Base-by-base conservation (phyloP, 345 rosid species). In the Syzygium jambos region DNA sequence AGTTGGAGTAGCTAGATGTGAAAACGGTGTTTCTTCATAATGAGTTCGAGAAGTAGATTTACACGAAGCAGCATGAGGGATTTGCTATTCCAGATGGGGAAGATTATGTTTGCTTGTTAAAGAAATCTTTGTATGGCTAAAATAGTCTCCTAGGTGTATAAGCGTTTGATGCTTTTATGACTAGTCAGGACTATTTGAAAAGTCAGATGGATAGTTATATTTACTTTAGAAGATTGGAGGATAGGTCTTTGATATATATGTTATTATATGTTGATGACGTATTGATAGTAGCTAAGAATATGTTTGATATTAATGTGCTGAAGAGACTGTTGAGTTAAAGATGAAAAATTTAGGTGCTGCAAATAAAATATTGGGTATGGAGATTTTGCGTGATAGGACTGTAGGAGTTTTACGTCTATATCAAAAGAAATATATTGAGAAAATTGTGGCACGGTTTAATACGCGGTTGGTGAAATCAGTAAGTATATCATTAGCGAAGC, bases 331-430 rank as follows among this genome's bases (percentile, higher is more conserved):
- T 57, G 7, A 57, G 63, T 57, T 57, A 25, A 29, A 57, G 27
- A 57, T 57, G 63, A n/a, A 57, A 57, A 29, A 57, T 57, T 11
- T 10, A 57, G 25, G 29, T 57, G 15, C 3, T 25, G 1, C 6
- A 25, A 57, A 57, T 0, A 51, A 49, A 51, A 51, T 9, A 51
- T 51, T 51, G 3, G 11, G 51, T 51, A 51, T 51, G 51, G 12
- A 9, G 11, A 51, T 51, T 11, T 51, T 51, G 12, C 11, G 12
- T 51, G 51, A 57, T 11, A 57, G 15, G 3, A n/a, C 0, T 57
- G 0, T 0, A 11, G 0, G 65, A 57, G 2, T 23, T 34, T 57
- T 57, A 57, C 0, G 0, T 5, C 3, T 25, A 25, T 25, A 6
- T 57, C 29, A 57, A 57, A 57, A 57, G 15, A 57, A 25, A 51